Base-by-base conservation (phyloP, 805 yeast species). In the Scheffersomyces amazonensis region DNA sequence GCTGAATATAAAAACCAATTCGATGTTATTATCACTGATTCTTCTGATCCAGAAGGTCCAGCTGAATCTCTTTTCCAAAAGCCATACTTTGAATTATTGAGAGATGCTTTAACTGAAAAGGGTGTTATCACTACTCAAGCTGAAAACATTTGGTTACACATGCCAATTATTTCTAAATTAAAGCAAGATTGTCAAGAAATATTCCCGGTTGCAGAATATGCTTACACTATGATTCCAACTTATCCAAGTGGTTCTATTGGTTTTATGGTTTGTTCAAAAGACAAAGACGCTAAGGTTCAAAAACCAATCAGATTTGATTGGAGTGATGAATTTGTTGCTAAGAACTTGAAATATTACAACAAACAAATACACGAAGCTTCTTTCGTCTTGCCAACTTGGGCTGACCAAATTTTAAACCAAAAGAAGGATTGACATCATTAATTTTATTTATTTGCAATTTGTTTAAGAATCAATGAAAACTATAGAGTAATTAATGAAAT, bases 11-110 rank as follows among this genome's bases (percentile, higher is more conserved):
- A 81, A 63, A 84, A 87, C 71, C 78, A 87, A 40, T 91, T 87
- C 54, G 99, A 91, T 60, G 97, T 90, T 34, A 91, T 91, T 64
- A 85, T 91, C 64, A 91, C 98, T 36, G 99, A 91, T 63, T 89
- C 97, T 21, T 87, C 96, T 23, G 98, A 91, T 66, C 98, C 98
- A 35, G 98, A 91, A 65, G 99, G 98, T 40, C 98, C 99, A 23
- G 98, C 98, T 35, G 96, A 83, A 64, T 75, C 87, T 25, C 76
- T 91, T 36, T 93, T 93, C 80, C 95, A 90, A 71, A 83, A 86
- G 62, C 87, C 89, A 20, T 91, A 91, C 75, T 91, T 90, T 63
- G 76, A 83, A 65, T 78, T 91, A 46, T 74, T 91, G 62, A 70
- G 75, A 61, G 83, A 80, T 46, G 96, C 98, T n/a, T 77, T 91